Conservation (phyloP, 305 asterid genomes). For the Solanum hybrid region DNA sequence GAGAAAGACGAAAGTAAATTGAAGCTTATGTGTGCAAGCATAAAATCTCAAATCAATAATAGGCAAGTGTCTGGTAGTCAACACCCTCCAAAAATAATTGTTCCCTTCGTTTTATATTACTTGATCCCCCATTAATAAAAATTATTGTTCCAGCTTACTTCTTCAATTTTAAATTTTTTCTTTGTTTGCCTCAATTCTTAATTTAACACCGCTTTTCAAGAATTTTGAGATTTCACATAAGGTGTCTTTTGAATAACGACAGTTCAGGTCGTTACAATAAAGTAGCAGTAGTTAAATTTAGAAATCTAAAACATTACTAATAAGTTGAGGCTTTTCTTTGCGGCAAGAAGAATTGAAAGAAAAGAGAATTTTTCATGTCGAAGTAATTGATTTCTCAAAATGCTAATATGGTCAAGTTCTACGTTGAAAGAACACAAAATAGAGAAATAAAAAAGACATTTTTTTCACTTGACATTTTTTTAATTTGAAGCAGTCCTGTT, state of each 20-base stretch:
- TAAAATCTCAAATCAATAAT: neutral
- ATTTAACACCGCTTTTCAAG: too few relatives aligned
- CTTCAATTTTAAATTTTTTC: neutral
- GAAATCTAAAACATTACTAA: too few relatives aligned
- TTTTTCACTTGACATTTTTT: neutral
- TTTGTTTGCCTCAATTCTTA: neutral
- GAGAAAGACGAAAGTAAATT: neutral
- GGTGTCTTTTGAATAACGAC: too few relatives aligned
- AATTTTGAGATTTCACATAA: too few relatives aligned
- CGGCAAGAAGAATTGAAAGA: neutral
- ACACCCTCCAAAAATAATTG: neutral
- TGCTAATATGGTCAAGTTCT: neutral
- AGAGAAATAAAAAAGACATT: neutral
- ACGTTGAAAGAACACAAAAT: neutral
- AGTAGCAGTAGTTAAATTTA: too few relatives aligned
- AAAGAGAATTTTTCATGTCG: neutral
- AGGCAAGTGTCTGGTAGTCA: constrained; percentile 4
- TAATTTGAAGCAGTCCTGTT: neutral
- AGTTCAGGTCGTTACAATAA: too few relatives aligned
- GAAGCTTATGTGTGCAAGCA: constrained; percentile 3
- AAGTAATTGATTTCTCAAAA: neutral
- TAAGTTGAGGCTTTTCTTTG: neutral
- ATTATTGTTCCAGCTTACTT: neutral
- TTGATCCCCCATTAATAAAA: neutral
- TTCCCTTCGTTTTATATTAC: neutral